Evolutionary conservation across 2,329 filamentous ascomycete species (phyloP).

Genomic region (Aureobasidium namibiae): DNA sequence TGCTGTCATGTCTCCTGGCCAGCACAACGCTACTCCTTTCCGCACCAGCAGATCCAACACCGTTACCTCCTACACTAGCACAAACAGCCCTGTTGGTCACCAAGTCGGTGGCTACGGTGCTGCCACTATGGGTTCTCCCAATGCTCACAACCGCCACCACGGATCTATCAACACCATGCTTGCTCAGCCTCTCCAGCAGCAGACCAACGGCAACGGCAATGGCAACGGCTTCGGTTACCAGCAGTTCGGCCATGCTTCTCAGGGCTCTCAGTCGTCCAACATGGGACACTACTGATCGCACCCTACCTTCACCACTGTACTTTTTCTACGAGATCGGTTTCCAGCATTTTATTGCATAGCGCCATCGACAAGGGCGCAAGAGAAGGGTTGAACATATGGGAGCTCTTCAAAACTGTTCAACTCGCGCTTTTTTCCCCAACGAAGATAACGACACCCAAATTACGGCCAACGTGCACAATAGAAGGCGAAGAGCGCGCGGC

Average conservation of each 20-base stretch:
- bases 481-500: neutral
- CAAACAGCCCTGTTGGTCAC: neutral
- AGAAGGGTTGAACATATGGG: neutral
- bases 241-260: conserved; percentile 3
- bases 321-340: neutral
- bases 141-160: neutral
- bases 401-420: neutral
- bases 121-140: conserved; percentile 9
- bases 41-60: conserved; percentile 1
- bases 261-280: neutral
- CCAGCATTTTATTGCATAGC: neutral
- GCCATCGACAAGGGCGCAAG: neutral
- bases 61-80: conserved; percentile 1
- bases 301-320: neutral
- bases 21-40: neutral
- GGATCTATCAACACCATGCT: conserved; percentile 11
- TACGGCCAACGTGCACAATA: conserved; percentile 1
- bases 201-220: conserved; percentile 5
- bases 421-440: neutral
- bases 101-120: neutral
- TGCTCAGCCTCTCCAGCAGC: conserved; percentile 3
- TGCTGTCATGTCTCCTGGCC: conserved; percentile 7
- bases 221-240: no score
- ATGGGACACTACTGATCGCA: conserved; percentile 11
- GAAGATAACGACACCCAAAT: conserved; percentile 12